A percentile compares a stretch with the other conserved stretches of the same genome.
Evolutionary conservation across 768 basidiomycete species (phyloP).

Genomic region (Guyanaporus albipodus): DNA sequence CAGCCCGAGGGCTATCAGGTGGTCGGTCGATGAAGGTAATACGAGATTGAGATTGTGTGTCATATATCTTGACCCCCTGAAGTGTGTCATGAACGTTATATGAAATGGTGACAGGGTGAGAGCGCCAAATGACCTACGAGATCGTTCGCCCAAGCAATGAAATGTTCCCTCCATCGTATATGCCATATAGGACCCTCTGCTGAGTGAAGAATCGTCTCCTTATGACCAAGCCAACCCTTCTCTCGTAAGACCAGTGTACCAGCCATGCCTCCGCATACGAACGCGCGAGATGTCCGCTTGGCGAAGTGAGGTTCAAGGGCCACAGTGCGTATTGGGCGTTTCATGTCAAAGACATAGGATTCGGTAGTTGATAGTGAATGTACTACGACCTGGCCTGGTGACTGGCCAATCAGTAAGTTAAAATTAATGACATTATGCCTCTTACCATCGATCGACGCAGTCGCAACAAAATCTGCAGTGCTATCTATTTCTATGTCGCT

Average conservation of each 20-base stretch:
- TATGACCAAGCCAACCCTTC: conserved; percentile 96
- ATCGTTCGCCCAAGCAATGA: conserved; percentile 98
- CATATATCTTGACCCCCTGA: conserved; percentile 93
- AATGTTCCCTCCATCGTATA: conserved; percentile 75
- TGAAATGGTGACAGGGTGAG: not conserved
- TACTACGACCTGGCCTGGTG: conserved; percentile 84
- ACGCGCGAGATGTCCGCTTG: conserved; percentile 67
- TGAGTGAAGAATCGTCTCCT: conserved; percentile 74
- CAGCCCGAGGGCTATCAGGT: conserved; percentile 79
- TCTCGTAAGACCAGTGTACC: conserved; percentile 85
- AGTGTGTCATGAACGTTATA: not conserved
- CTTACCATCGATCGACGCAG: conserved; percentile 91
- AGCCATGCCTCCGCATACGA: conserved; percentile 90
- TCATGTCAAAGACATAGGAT: conserved; percentile 83
- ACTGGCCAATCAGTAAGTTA: conserved; percentile 41
- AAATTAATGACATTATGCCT: conserved; percentile 35
- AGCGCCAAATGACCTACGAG: conserved; percentile 45
- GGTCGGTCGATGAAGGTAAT: conserved; percentile 86
- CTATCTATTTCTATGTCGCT: conserved; percentile 81
- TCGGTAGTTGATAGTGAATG: conserved; percentile 77
- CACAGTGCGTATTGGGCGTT: conserved; percentile 86
- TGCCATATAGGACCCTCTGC: conserved; percentile 97
- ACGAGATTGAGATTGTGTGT: conserved; percentile 68
- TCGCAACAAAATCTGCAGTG: conserved; percentile 85
- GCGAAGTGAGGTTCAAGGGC: conserved; percentile 90